These are phyloP conservation scores for Ganoderma lingzhi DNA, from an alignment of 1,284 basidiomycete species.

Conservation along the genomic window DNA sequence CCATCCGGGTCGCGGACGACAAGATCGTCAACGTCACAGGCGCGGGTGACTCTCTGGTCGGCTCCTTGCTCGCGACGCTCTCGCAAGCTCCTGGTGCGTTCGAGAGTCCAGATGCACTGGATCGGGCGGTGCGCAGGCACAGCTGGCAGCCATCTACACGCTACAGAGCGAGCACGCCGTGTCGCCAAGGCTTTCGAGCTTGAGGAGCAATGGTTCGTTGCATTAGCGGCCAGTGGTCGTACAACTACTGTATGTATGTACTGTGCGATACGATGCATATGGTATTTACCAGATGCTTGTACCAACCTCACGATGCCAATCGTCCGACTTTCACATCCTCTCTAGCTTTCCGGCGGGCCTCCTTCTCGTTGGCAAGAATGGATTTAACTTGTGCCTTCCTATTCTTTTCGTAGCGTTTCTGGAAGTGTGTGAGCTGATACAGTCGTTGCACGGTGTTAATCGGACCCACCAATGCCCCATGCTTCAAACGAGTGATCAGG, in stretches of 20 bases:
- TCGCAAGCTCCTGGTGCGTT: constrained; percentile 54
- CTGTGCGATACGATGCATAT: constrained; percentile 2
- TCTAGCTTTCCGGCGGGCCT: constrained; percentile 55
- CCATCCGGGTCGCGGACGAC: constrained; percentile 53
- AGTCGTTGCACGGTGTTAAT: neutral
- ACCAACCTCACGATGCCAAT: constrained; percentile 34
- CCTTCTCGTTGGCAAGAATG: constrained; percentile 50
- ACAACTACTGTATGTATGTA: neutral
- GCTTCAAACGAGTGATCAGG: constrained; percentile 79
- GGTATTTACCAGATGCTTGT: neutral
- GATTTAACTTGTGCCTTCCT: constrained; percentile 50
- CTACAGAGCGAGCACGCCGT: constrained; percentile 70
- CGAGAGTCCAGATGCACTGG: constrained; percentile 51
- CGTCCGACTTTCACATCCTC: constrained; percentile 70
- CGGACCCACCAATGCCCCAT: constrained; percentile 73
- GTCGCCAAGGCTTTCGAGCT: constrained; percentile 62
- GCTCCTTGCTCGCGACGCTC: constrained; percentile 71
- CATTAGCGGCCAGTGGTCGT: neutral
- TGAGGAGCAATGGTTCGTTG: constrained; percentile 16
- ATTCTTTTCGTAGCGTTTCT: constrained; percentile 69
- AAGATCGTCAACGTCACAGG: constrained; percentile 83
- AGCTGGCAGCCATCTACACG: constrained; percentile 71
- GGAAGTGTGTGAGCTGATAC: neutral
- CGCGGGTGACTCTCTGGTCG: constrained; percentile 90
- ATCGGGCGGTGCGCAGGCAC: constrained; percentile 58